Evolutionary conservation across 75 land plant species (phyloP).

Genomic region (Pinus tabuliformis): DNA sequence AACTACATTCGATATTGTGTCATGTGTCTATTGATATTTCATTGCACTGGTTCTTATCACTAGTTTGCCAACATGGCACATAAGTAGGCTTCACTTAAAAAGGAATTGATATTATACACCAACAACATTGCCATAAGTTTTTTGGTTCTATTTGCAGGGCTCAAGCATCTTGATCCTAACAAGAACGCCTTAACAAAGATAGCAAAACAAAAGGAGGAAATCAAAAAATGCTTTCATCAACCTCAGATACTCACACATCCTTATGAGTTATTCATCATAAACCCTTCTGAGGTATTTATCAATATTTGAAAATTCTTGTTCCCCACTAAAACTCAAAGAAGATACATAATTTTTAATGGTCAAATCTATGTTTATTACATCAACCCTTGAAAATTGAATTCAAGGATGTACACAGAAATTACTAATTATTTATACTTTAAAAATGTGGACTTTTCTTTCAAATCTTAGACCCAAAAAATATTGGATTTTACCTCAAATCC

Average conservation of each 20-base stretch:
- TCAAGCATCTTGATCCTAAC: slow-evolving; percentile 86
- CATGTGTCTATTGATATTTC: no score
- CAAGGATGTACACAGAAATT: background rate
- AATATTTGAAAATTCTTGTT: background rate
- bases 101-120: slow-evolving; percentile 72
- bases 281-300: background rate
- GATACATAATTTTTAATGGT: background rate
- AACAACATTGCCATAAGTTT: slow-evolving; percentile 84
- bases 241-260: slow-evolving; percentile 73
- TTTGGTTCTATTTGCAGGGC: slow-evolving; percentile 61
- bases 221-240: slow-evolving; percentile 87
- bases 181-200: slow-evolving; percentile 72
- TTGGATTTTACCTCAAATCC: background rate
- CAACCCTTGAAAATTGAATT: no score
- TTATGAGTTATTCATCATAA: slow-evolving; percentile 59
- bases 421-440: background rate
- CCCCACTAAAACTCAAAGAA: background rate
- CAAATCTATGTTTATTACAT: background rate
- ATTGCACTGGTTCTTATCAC: no score
- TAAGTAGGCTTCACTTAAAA: slow-evolving; percentile 41
- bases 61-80: background rate
- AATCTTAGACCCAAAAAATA: background rate
- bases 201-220: slow-evolving; percentile 95
- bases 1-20: no score
- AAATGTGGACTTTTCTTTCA: background rate